Conservation (phyloP, 495 filamentous ascomycete genomes). For the Articulospora tetracladia region DNA sequence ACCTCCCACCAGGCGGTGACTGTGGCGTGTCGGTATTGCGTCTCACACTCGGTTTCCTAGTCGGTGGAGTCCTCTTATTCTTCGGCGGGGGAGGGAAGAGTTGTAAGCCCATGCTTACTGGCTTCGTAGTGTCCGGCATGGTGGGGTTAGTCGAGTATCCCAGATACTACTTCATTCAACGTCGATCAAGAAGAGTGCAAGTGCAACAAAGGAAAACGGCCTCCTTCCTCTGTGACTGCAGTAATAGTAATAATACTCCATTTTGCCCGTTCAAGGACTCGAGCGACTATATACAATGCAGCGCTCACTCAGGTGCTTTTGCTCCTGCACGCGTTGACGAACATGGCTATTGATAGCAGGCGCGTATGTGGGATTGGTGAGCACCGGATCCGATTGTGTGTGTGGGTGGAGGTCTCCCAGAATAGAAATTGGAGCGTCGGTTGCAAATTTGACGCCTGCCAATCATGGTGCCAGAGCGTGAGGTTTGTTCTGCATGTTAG, state of each 20-base stretch:
- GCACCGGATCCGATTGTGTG: constrained; percentile 15
- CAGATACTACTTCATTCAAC: constrained; percentile 13
- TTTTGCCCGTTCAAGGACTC: not conserved
- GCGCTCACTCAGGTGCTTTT: not conserved
- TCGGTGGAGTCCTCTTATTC: constrained; percentile 15
- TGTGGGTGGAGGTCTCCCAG: not conserved
- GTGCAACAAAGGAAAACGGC: not conserved
- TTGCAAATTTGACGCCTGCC: not conserved
- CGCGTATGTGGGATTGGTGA: not conserved
- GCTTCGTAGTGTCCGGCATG: constrained; percentile 14
- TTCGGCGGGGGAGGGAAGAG: constrained; percentile 50
- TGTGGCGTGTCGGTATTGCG: constrained; percentile 15
- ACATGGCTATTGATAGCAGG: not conserved
- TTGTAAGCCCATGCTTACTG: constrained; percentile 41
- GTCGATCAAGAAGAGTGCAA: not conserved
- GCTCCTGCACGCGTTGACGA: not conserved
- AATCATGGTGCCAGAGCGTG: not conserved
- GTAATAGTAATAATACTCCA: not conserved
- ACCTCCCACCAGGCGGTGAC: constrained; percentile 22
- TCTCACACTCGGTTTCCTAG: constrained; percentile 19
- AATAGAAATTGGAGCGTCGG: constrained; percentile 6
- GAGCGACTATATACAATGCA: not conserved
- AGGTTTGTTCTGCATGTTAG: not conserved
- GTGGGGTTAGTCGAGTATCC: constrained; percentile 12
- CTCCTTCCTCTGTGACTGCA: not conserved